Base-by-base conservation (phyloP, 2,329 filamentous ascomycete genomes). In the Colletotrichum sp. region DNA sequence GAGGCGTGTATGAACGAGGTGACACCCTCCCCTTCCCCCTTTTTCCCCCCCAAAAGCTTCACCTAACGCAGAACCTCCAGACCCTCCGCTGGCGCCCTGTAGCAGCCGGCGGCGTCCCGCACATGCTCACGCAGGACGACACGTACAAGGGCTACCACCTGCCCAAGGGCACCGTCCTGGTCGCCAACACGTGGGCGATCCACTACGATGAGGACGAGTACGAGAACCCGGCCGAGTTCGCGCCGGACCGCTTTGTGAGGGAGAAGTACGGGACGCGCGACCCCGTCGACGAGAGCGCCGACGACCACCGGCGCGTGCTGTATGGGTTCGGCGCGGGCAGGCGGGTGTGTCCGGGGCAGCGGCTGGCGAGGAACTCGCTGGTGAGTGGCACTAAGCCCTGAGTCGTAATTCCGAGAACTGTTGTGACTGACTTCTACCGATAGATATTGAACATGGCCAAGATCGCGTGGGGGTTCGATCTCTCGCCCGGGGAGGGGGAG, bases 281-380 rank as follows among this genome's bases (percentile, higher is more conserved):
- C 10, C 24, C 62, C 21, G 10, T 57, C 8, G 59, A 44, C 16
- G 63, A 34, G 10, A 16, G 21, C 15, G 16, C 18, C 7, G 76
- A 78, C 8, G 76, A 75, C 16, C 57, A 44, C 5, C 77, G 78
- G 1, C 76, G 79, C 26, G 72, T 66, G 10, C 78, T 79, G 62
- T 90, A 88, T 78, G 82, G 82, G 2, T 90, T 89, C 77, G 88
- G 88, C 1, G 85, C 85, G 13, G 89, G 88, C 1, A 82, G 89
- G 13, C 83, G 89, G 10, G 84, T 88, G 24, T 90, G 89, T 76
- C 84, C 85, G 6, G 88, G 89, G 0, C 86, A 88, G 34, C 85
- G 89, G 68, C 84, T 90, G 34, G 87, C 87, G 4, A 86, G 88
- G 78, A 85, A 86, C 32, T 39, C 36, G 36, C 36, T 39, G 15